Evolutionary conservation across 1,284 basidiomycete species (phyloP).

Genomic region (Heterobasidion irregulare): DNA sequence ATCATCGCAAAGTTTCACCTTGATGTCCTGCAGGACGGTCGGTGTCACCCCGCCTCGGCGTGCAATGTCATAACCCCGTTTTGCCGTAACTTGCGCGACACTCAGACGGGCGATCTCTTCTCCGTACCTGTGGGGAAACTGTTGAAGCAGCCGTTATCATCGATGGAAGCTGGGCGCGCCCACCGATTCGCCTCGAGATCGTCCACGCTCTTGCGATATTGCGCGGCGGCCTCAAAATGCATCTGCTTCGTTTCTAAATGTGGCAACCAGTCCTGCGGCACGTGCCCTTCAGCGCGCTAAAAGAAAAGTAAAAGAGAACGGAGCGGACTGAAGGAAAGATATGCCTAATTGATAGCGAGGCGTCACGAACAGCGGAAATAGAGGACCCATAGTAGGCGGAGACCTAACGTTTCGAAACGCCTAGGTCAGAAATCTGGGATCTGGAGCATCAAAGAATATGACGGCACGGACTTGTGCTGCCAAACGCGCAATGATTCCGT

Average conservation of each 20-base stretch:
- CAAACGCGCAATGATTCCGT: conserved; percentile 81
- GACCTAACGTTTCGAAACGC: conserved; percentile 33
- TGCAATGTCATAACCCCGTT: conserved; percentile 68
- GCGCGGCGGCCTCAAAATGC: conserved; percentile 89
- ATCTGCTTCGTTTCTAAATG: conserved; percentile 79
- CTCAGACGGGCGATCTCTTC: conserved; percentile 72
- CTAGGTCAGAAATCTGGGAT: not conserved
- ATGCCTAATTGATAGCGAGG: conserved; percentile 35
- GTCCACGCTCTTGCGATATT: conserved; percentile 85
- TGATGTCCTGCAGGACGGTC: conserved; percentile 68
- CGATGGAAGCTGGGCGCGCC: conserved; percentile 9
- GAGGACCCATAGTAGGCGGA: conserved; percentile 63
- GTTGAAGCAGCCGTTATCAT: not conserved
- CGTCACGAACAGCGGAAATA: conserved; percentile 40
- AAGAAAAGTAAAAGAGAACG: not conserved
- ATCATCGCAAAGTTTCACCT: conserved; percentile 34
- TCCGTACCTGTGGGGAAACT: conserved; percentile 56
- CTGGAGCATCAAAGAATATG: not conserved
- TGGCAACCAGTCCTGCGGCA: conserved; percentile 65
- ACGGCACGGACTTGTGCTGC: conserved; percentile 52
- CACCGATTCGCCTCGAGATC: conserved; percentile 82
- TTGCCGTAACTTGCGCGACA: conserved; percentile 60
- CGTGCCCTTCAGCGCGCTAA: not conserved
- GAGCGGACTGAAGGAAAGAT: conserved; percentile 45
- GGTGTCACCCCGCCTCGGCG: conserved; percentile 53